A percentile compares a stretch with the other conserved stretches of the same genome.
These are phyloP conservation scores for Globisporangium apiculatum DNA, from an alignment of 352 stramenopile genomes.

Conservation along the genomic window DNA sequence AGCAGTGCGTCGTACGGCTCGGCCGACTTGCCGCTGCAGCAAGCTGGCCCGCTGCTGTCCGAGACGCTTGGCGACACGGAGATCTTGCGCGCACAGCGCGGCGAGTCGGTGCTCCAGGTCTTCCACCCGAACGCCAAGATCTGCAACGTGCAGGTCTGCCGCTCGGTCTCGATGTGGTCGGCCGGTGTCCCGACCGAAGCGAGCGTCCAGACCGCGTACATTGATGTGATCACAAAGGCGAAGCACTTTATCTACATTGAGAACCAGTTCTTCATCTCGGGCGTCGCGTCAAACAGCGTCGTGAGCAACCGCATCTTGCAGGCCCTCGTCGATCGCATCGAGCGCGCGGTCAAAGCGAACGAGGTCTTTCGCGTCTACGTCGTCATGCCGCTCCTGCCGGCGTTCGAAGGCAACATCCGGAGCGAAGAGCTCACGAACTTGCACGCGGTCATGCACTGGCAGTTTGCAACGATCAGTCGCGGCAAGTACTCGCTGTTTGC, in stretches of 20 bases:
- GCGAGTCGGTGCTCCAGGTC: constrained; percentile 55
- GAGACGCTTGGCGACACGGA: constrained; percentile 35
- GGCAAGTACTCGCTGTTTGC: constrained; percentile 76
- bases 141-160: constrained; percentile 77
- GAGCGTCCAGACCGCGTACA: constrained; percentile 81
- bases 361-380: constrained; percentile 81
- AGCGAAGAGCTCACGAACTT: constrained; percentile 81
- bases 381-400: constrained; percentile 78
- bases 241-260: constrained; percentile 91
- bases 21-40: constrained; percentile 7
- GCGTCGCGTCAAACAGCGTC: constrained; percentile 66
- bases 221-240: constrained; percentile 72
- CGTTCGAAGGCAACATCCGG: constrained; percentile 79
- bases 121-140: constrained; percentile 67
- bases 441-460: constrained; percentile 86
- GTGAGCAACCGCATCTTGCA: constrained; percentile 80
- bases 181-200: constrained; percentile 71
- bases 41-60: constrained; percentile 11
- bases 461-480: constrained; percentile 82
- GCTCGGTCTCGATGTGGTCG: constrained; percentile 85
- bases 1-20: constrained; percentile 8
- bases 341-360: constrained; percentile 58
- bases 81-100: constrained; percentile 53
- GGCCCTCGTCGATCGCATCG: constrained; percentile 77
- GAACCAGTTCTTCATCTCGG: constrained; percentile 91